A percentile compares a stretch with the other conserved stretches of the same genome.
phyloP scores from a whole-genome alignment of 2,329 filamentous ascomycete genomes.

The Sarocladiaceae sp. region DNA sequence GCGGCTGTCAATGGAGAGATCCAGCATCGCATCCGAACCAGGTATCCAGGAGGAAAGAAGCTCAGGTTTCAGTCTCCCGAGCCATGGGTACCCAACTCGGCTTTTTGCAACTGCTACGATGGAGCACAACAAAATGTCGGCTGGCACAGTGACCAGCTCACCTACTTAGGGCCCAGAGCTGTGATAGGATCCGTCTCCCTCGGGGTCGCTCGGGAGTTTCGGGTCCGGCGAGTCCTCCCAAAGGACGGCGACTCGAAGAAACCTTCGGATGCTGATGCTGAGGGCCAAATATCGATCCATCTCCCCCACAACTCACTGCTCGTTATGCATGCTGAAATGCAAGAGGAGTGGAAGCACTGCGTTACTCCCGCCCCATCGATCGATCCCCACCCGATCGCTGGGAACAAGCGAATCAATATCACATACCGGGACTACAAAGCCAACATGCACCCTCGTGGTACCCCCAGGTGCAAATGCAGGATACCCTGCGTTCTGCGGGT shows the following conservation, averaged over 20 bases:
- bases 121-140: constrained; percentile 78
- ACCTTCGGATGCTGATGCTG: constrained; percentile 49
- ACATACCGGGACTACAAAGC: constrained; percentile 85
- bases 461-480: constrained; percentile 70
- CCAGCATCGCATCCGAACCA: constrained; percentile 58
- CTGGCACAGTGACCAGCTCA: constrained; percentile 88
- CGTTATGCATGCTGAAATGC: constrained; percentile 97
- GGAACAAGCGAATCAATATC: constrained; percentile 80
- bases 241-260: constrained; percentile 39
- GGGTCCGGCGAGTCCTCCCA: constrained; percentile 70
- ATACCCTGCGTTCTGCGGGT: constrained; percentile 66
- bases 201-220: constrained; percentile 88
- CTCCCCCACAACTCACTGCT: constrained; percentile 91
- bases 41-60: constrained; percentile 65
- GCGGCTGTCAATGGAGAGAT: constrained; percentile 73
- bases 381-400: constrained; percentile 76
- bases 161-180: constrained; percentile 82
- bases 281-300: constrained; percentile 87
- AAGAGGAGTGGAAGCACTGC: constrained; percentile 92
- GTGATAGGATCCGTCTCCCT: constrained; percentile 87
- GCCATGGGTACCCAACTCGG: constrained; percentile 78
- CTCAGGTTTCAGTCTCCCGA: constrained; percentile 69
- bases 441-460: constrained; percentile 68
- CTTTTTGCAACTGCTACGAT: constrained; percentile 91
- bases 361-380: constrained; percentile 70